Evolutionary conservation across 2,329 filamentous ascomycete genomes (phyloP), one percentile per base, ranked within the genome.

Genomic region (Helicocarpus griseus): DNA sequence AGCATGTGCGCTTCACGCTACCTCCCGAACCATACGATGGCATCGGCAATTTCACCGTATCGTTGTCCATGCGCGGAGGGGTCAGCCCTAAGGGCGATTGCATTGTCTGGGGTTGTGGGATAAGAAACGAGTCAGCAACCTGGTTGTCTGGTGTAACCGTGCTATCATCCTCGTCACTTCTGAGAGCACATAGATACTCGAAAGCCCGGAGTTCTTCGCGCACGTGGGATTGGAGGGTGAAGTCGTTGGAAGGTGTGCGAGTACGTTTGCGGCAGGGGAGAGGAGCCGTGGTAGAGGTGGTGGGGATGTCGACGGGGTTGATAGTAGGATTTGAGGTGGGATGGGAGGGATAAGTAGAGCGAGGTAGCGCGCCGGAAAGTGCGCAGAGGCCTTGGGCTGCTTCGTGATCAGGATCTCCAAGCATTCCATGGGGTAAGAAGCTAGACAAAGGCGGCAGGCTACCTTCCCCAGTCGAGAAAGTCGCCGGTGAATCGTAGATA

Each of bases 341-440:
- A n/a, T 29, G 8, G 14, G 46, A 39, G 38, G 55, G 54, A 19
- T 58, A 50, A 6, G 51, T 45, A 31, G 54, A 47, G 24, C 56
- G 61, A 17, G 63, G 58, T 7, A 63, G 54, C 19, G 65, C 64
- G 13, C 66, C 65, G 21, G 69, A 69, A 36, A 72, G 58, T 53
- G 69, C 67, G 53, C 69, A 72, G 24, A 72, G 60, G 39, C 69
- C 68, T 55, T 66, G 68, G 19, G 69, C 69, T 3, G 69, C 69
- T 56, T 71, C 69, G 29, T 64, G 67, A 26, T 63, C 57, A 14
- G 29, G 49, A 7, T 53, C 58, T 48, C 60, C 53, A 36, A 21
- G 9, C 26, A 14, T 17, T 67, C 64, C 9, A 62, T 54, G 2
- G 65, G 58, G 8, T 63, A 62, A 40, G 61, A 61, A 17, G 43